Base-by-base conservation (phyloP, 2,329 filamentous ascomycete species). In the Talaromyces rugulosus region DNA sequence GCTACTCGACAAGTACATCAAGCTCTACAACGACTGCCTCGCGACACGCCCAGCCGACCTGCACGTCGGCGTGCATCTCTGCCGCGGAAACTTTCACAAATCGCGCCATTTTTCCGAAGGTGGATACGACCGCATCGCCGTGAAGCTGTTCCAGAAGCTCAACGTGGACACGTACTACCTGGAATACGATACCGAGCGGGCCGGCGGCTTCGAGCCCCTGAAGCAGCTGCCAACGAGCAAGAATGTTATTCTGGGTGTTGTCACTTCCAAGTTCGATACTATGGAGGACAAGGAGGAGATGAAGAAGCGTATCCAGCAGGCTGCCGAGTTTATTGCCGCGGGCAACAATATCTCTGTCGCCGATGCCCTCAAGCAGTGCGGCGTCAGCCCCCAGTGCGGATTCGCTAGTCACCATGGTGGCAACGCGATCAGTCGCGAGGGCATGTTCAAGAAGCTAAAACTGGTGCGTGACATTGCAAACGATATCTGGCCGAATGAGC, bases 11-110 rank as follows among this genome's bases (percentile, higher is more conserved):
- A 85, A 87, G 31, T 93, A 93, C 76, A 89, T 93, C 73, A 81
- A 83, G 64, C 85, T 91, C 66, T 92, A 92, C 81, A 92, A 92
- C 73, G 87, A 89, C 74, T 85, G 82, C 69, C 81, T 91, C 70
- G 78, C 81, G 68, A 83, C 84, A 68, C 78, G 85, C 0, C 88
- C 89, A 0, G 73, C 80, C 2, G 89, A 92, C 71, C 85, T 92
- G 81, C 89, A 92, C 74, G 83, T 90, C 2, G 90, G 90, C 53
- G 87, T 93, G 16, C 90, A 93, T 71, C 80, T 92, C 58, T 92
- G 90, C 81, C 83, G 72, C 63, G 78, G 77, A 56, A 89, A 89
- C 77, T 89, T 89, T 73, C 85, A 87, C 65, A 84, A 85, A 60
- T 85, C 84, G 23, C 82, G 86, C 31, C 85, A 88, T 75, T 89